Evolutionary conservation across 208 protist genomes (phyloP), one percentile per base, ranked within the genome.

Genomic region (Trypanosoma theileri): DNA sequence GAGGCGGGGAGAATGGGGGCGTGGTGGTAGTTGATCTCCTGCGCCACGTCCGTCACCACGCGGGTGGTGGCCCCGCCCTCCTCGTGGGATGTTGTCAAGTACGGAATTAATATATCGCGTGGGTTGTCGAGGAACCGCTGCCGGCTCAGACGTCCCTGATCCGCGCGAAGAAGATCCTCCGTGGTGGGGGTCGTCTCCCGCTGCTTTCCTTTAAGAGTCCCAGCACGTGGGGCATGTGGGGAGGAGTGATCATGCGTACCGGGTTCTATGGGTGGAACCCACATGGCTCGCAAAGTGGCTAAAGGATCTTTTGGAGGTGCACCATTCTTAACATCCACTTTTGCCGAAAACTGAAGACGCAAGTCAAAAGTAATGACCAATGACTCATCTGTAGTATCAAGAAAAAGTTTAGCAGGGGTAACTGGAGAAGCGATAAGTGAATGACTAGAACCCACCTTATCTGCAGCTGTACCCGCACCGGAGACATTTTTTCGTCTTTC

Each of bases 101-200:
- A 79, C 6, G 82, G 82, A 0, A 85, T 31, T 26, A 88, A 76
- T 35, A 85, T 31, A 64, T 87, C 81, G 45, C 58, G 35, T 41
- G 87, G 87, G 51, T 93, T 93, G 14, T 79, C 56, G 35, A 93
- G 58, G 54, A 90, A 93, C 12, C 73, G 67, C 12, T 78, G 45
- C 10, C 87, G 81, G 22, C 82, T 88, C 57, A 81, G 52, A 26
- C 79, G 77, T 3, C 75, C 71, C 52, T 69, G 54, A 63, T 87
- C 77, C 0, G 75, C 67, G 6, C 65, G 79, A 52, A 78, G 44
- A 1, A 77, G 59, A 52, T 87, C 80, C 67, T 91, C 85, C 17
- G 71, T 56, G 1, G 77, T 76, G 9, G 71, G 59, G 2, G 57
- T 56, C 8, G 74, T 61, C 13, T 62, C 75, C 52, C 26, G 55